Base-by-base conservation (phyloP, 805 yeast species). In the Saccharomycopsis sp. region DNA sequence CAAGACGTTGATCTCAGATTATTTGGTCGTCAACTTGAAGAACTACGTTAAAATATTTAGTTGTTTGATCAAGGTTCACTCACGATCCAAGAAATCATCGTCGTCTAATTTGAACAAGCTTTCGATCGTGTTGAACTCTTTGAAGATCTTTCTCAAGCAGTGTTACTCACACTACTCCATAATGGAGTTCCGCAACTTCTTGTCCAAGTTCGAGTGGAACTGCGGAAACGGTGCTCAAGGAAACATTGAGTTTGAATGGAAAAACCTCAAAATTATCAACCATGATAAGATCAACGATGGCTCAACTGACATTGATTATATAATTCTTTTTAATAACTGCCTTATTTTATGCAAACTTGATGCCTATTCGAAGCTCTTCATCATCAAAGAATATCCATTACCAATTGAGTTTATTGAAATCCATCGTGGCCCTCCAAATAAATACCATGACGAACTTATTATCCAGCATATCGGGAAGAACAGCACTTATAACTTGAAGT, bases 371-470 rank as follows among this genome's bases (percentile, higher is more conserved):
- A 61, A 61, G 47, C 49, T 58, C 34, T 56, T 61, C 49, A 61
- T 61, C 29, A 22, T 61, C 35, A 56, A 58, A 29, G 63, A 61
- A 34, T 61, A 55, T 50, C 63, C 63, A 5, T 51, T 61, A 17
- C 63, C 63, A 14, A 58, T 61, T 29, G 63, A 61, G 41, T 58
- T 58, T 53, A 47, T 58, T 9, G 62, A 61, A 17, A 42, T 56
- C 20, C 42, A 14, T 15, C 49, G 22, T 17, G 49, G 49, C 20
- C 49, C 20, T 8, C 19, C 49, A 17, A 44, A 44, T 7, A 17
- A 44, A 17, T 17, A 44, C 12, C 49, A 44, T 17, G 47, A 58
- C 38, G 63, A 61, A 51, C 25, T 59, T n/a, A 53, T 25, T 3
- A 15, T 61, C 3, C 3, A 53, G 3, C 63, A 61, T 34, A 47